Percentiles rank a stretch among this genome's conserved stretches.
These are phyloP conservation scores for Mycena venus DNA, from an alignment of 768 basidiomycete genomes.

Conservation along the genomic window DNA sequence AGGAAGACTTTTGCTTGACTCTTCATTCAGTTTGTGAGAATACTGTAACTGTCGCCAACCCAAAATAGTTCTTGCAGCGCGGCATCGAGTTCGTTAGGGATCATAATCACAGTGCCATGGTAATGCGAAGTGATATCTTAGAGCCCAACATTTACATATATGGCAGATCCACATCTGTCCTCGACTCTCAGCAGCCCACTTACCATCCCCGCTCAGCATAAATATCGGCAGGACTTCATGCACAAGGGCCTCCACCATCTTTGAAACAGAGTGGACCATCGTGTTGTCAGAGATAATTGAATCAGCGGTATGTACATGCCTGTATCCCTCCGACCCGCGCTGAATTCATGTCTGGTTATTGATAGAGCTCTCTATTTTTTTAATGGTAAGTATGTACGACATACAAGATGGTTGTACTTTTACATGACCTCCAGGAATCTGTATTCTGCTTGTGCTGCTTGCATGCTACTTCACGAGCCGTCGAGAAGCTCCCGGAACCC, in stretches of 20 bases:
- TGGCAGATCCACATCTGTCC: too few relatives aligned
- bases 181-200: neutral
- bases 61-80: too few relatives aligned
- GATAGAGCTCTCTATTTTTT: conserved; percentile 2
- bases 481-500: neutral
- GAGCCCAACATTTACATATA: neutral
- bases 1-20: too few relatives aligned
- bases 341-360: too few relatives aligned
- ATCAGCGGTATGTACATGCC: neutral
- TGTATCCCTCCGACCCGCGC: neutral
- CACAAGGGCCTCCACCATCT: neutral
- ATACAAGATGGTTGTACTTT: too few relatives aligned
- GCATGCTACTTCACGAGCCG: neutral
- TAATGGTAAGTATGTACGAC: neutral
- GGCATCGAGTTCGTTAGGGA: too few relatives aligned
- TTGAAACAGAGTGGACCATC: neutral
- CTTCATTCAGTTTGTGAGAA: too few relatives aligned
- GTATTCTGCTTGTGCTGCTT: neutral
- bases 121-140: neutral
- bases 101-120: neutral
- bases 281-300: neutral
- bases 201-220: too few relatives aligned
- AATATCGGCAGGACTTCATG: too few relatives aligned
- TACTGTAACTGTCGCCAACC: too few relatives aligned
- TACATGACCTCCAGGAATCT: neutral